Evolutionary conservation across 495 filamentous ascomycete genomes (phyloP).

Genomic region (Eremomyces bilateralis): DNA sequence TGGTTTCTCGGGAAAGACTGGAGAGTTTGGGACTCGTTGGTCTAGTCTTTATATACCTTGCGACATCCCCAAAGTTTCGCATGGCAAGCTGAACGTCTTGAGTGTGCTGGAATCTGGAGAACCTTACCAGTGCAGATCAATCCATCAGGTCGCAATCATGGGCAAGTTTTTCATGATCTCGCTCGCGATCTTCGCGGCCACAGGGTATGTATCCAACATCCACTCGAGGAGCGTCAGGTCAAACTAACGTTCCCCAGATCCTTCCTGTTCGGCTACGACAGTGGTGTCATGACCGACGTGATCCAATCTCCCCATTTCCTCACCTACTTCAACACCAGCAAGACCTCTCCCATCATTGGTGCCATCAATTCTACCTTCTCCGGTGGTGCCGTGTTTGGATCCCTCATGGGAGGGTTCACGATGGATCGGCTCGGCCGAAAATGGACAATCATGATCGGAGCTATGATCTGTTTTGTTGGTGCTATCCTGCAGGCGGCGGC

Average conservation of each 20-base stretch:
- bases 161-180: not conserved
- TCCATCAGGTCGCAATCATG: not conserved
- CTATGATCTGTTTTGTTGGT: too few species aligned
- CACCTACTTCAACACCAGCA: slow-evolving; percentile 25
- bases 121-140: not conserved
- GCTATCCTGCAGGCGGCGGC: too few species aligned
- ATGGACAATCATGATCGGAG: not conserved
- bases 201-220: not conserved
- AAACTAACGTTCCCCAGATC: slow-evolving; percentile 11
- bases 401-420: not conserved
- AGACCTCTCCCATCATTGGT: slow-evolving; percentile 28
- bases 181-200: not conserved
- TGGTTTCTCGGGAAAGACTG: not conserved
- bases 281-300: slow-evolving; percentile 33
- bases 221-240: not conserved
- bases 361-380: slow-evolving; percentile 35
- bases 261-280: slow-evolving; percentile 34
- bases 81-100: not conserved
- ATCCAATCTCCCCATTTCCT: slow-evolving; percentile 28
- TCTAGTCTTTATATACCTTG: too few species aligned
- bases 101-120: not conserved
- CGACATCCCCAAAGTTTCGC: too few species aligned
- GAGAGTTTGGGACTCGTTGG: too few species aligned
- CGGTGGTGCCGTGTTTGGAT: slow-evolving; percentile 19
- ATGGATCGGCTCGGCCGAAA: not conserved